Conservation (phyloP, 1,139 yeast genomes). For the Scheffersomyces segobiensis region DNA sequence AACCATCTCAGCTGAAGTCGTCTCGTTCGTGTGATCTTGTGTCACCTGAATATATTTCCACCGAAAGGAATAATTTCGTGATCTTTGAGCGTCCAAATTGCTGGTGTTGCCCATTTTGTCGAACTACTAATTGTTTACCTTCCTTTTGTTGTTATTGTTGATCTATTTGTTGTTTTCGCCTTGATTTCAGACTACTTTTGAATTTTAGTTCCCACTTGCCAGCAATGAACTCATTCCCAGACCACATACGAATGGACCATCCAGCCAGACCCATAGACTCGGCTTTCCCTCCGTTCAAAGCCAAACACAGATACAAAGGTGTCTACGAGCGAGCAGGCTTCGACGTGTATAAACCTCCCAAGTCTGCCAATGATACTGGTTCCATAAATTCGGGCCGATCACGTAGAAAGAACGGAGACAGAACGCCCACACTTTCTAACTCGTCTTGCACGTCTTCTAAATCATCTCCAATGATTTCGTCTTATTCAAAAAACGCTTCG, state of each 20-base stretch:
- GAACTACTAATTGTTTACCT: background rate
- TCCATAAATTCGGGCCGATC: slow-evolving; percentile 9
- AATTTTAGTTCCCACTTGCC: background rate
- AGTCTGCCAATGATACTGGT: slow-evolving; percentile 10
- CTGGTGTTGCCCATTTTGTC: background rate
- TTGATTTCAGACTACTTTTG: background rate
- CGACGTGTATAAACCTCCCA: slow-evolving; percentile 35
- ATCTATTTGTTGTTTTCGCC: background rate
- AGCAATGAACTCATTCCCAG: background rate
- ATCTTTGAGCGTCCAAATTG: background rate
- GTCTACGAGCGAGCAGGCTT: slow-evolving; percentile 70
- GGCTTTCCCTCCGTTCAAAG: slow-evolving; percentile 63
- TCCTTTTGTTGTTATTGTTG: background rate
- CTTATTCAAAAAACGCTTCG: background rate
- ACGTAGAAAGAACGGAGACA: slow-evolving; percentile 3
- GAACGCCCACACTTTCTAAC: slow-evolving; percentile 11
- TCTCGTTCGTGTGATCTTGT: background rate
- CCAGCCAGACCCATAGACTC: slow-evolving; percentile 35
- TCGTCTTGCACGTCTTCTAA: slow-evolving; percentile 9
- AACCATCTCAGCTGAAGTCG: background rate
- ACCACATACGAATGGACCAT: background rate
- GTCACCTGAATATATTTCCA: background rate
- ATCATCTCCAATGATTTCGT: slow-evolving; percentile 7
- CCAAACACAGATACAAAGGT: slow-evolving; percentile 55
- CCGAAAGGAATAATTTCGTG: background rate